These are phyloP conservation scores for Panicum miliaceum DNA, from an alignment of 176 grass and related monocot species.

Conservation along the genomic window DNA sequence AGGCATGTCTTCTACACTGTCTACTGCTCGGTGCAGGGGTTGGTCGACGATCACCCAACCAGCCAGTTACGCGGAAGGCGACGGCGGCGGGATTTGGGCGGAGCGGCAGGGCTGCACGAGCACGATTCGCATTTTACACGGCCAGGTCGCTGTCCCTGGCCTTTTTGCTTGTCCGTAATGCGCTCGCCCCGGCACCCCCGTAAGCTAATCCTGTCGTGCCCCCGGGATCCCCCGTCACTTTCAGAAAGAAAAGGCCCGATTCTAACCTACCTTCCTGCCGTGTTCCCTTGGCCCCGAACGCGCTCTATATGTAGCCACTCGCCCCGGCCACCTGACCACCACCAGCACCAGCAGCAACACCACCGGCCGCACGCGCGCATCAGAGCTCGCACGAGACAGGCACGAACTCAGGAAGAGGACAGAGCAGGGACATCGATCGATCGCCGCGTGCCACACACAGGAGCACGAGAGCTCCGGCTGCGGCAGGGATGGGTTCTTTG, in stretches of 20 bases:
- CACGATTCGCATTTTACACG: slow-evolving; percentile 47
- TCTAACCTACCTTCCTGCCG: slow-evolving; percentile 72
- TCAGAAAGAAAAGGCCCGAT: slow-evolving; percentile 29
- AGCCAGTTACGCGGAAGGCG: slow-evolving; percentile 36
- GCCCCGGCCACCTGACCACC: slow-evolving; percentile 19
- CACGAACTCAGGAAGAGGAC: neutral
- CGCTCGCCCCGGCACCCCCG: slow-evolving; percentile 38
- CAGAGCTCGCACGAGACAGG: neutral
- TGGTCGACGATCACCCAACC: slow-evolving; percentile 20
- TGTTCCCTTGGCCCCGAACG: slow-evolving; percentile 45
- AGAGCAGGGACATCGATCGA: neutral
- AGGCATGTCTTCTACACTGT: neutral
- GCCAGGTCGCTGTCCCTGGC: slow-evolving; percentile 37
- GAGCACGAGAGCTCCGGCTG: neutral
- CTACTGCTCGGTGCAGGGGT: neutral
- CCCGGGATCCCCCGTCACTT: slow-evolving; percentile 44
- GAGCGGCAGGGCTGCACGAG: neutral
- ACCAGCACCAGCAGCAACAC: neutral
- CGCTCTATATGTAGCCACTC: slow-evolving; percentile 16
- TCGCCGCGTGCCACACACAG: neutral
- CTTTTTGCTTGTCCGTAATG: slow-evolving; percentile 54
- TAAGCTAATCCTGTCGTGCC: slow-evolving; percentile 52
- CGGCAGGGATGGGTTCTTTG: slow-evolving; percentile 14
- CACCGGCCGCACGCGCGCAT: neutral
- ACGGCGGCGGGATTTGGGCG: neutral